Conservation (phyloP, 257 asterid genomes). For the Euphrasia confusa region DNA sequence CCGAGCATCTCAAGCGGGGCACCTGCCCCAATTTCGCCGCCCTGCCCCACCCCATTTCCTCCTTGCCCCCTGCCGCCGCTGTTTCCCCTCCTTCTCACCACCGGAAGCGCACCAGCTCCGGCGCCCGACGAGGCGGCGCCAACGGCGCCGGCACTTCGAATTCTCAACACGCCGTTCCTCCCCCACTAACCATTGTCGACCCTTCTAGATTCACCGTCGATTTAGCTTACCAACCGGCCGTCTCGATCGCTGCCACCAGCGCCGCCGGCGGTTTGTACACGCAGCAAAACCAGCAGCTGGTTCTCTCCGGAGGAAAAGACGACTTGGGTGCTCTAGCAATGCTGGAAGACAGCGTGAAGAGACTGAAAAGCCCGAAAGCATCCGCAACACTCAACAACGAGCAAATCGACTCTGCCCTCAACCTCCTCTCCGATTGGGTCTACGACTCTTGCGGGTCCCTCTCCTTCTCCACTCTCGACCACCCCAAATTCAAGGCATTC, state of each 20-base stretch:
- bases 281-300: constrained; percentile 48
- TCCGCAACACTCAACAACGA: constrained; percentile 56
- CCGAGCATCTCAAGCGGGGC: constrained; percentile 93
- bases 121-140: constrained; percentile 19
- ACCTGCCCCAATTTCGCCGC: constrained; percentile 89
- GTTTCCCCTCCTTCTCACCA: constrained; percentile 23
- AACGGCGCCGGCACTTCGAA: constrained; percentile 22
- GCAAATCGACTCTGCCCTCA: constrained; percentile 69
- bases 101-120: constrained; percentile 36
- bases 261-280: constrained; percentile 31
- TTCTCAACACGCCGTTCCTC: constrained; percentile 36
- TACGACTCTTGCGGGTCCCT: constrained; percentile 88
- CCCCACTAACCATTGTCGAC: constrained; percentile 66
- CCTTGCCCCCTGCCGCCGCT: constrained; percentile 41
- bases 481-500: constrained; percentile 84
- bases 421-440: constrained; percentile 81
- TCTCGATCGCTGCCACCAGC: constrained; percentile 39
- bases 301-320: constrained; percentile 89
- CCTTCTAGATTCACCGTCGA: constrained; percentile 69
- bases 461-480: constrained; percentile 75
- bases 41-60: constrained; percentile 60
- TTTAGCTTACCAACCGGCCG: constrained; percentile 46
- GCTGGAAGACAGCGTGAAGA: constrained; percentile 85
- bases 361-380: constrained; percentile 79
- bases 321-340: constrained; percentile 85